A percentile compares a stretch with the other conserved stretches of the same genome.
Conservation (phyloP, 768 basidiomycete species). For the Pleurotus ostreatus region DNA sequence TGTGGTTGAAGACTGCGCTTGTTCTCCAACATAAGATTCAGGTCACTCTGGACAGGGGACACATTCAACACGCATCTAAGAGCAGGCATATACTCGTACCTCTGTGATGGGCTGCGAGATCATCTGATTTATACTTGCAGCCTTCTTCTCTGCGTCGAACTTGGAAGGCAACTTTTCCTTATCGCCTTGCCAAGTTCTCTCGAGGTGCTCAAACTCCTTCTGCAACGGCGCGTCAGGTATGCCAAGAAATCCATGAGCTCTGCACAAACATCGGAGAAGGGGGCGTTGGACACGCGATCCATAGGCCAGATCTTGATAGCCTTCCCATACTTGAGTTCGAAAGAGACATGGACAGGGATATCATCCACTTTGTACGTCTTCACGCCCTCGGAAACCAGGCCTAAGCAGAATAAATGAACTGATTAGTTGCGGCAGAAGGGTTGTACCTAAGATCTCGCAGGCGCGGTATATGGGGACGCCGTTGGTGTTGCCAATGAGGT, state of each 20-base stretch:
- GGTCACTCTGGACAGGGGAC: slow-evolving; percentile 57
- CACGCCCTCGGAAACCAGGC: slow-evolving; percentile 44
- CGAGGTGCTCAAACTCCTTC: slow-evolving; percentile 72
- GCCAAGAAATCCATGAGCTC: slow-evolving; percentile 8
- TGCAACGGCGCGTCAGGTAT: slow-evolving; percentile 21
- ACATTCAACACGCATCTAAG: slow-evolving; percentile 8
- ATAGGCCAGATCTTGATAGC: slow-evolving; percentile 60
- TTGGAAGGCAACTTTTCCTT: slow-evolving; percentile 66
- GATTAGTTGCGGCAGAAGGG: neutral
- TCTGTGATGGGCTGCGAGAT: slow-evolving; percentile 70
- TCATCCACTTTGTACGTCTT: slow-evolving; percentile 76
- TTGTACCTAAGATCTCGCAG: slow-evolving; percentile 75
- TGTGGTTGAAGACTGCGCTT: slow-evolving; percentile 42
- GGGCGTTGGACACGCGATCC: slow-evolving; percentile 82
- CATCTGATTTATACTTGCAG: slow-evolving; percentile 55
- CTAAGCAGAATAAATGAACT: slow-evolving; percentile 22
- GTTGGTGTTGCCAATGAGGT: slow-evolving; percentile 65
- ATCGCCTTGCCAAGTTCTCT: slow-evolving; percentile 39
- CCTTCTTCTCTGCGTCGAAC: slow-evolving; percentile 62
- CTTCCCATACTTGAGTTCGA: slow-evolving; percentile 78
- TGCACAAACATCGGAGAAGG: slow-evolving; percentile 55
- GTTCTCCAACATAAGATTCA: slow-evolving; percentile 72
- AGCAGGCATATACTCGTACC: slow-evolving; percentile 36
- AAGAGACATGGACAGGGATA: slow-evolving; percentile 53
- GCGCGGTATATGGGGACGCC: slow-evolving; percentile 70